Percentiles rank a stretch among this genome's conserved stretches.
Conservation (phyloP, 2,329 filamentous ascomycete species). For the Pyricularia grisea region DNA sequence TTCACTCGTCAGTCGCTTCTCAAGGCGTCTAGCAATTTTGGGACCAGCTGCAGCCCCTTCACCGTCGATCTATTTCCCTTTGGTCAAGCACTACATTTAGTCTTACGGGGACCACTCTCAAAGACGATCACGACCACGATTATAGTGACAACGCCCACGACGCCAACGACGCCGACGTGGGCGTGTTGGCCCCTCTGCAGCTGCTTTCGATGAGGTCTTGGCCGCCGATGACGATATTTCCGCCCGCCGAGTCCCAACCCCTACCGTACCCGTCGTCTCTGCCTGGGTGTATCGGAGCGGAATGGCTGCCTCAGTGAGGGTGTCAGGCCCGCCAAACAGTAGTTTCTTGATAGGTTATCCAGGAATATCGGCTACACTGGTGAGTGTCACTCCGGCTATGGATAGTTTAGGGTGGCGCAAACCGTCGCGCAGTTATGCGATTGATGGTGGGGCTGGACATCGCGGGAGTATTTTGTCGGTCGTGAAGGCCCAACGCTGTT, state of each 20-base stretch:
- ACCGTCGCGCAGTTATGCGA: conserved; percentile 5
- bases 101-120: neutral
- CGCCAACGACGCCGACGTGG: neutral
- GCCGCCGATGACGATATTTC: neutral
- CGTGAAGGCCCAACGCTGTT: neutral
- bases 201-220: conserved; percentile 4
- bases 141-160: neutral
- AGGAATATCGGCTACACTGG: conserved; percentile 92
- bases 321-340: conserved; percentile 94
- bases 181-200: neutral
- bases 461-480: neutral
- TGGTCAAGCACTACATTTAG: neutral
- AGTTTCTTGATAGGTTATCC: conserved; percentile 96
- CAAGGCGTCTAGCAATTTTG: neutral
- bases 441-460: neutral
- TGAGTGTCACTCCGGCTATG: conserved; percentile 42
- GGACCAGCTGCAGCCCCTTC: neutral
- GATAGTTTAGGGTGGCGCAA: neutral
- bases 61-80: neutral
- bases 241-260: neutral
- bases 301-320: conserved; percentile 60
- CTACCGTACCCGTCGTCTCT: neutral
- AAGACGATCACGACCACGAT: neutral
- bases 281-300: neutral
- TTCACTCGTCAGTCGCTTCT: neutral